Conservation (phyloP, 257 asterid genomes). For the Penstemon davidsonii region DNA sequence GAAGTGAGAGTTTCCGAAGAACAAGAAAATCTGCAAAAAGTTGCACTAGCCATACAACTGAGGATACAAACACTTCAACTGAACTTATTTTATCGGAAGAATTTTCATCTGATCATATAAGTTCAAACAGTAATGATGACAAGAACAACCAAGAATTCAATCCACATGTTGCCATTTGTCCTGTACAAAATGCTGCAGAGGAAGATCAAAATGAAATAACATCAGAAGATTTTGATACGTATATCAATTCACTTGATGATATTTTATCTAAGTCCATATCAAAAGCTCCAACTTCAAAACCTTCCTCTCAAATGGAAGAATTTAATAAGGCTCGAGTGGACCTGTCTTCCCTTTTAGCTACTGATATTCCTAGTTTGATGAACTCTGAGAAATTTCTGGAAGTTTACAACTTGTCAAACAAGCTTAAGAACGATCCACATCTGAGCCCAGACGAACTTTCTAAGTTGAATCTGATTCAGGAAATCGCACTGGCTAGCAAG, state of each 20-base stretch:
- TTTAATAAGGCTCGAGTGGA: constrained; percentile 27
- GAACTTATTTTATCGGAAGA: neutral
- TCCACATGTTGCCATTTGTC: neutral
- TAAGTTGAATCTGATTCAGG: constrained; percentile 38
- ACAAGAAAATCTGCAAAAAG: constrained; percentile 20
- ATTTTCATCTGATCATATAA: constrained; percentile 1
- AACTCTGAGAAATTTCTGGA: constrained; percentile 30
- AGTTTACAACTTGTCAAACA: constrained; percentile 28
- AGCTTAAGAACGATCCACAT: constrained; percentile 37
- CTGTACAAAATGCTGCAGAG: neutral
- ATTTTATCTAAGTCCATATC: constrained; percentile 26
- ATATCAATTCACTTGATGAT: constrained; percentile 45
- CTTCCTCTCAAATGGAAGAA: constrained; percentile 15
- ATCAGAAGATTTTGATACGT: constrained; percentile 37
- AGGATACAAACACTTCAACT: neutral
- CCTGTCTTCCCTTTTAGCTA: constrained; percentile 37
- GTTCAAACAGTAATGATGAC: neutral
- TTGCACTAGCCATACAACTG: neutral
- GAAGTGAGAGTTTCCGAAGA: neutral
- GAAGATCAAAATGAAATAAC: constrained; percentile 23
- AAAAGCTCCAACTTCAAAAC: neutral
- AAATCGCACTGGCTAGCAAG: constrained; percentile 32
- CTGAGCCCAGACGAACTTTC: constrained; percentile 32
- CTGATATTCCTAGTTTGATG: constrained; percentile 32
- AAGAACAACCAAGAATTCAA: neutral